phyloP scores from a whole-genome alignment of 352 stramenopile genomes.

The Globisporangium solare region DNA sequence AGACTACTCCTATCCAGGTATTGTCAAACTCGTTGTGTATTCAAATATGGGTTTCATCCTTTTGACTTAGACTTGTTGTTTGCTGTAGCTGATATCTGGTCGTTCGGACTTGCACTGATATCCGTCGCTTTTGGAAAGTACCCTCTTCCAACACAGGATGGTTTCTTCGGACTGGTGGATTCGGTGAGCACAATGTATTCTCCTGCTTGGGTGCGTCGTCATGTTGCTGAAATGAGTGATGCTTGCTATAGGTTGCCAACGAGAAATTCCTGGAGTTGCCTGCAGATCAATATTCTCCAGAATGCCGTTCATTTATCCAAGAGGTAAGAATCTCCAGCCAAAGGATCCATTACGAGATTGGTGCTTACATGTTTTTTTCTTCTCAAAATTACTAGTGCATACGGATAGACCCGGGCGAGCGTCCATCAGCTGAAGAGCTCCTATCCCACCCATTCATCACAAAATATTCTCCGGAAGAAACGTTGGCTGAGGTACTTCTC shows the following conservation, averaged over 20 bases:
- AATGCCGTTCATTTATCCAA: conserved; percentile 69
- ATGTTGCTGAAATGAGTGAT: not conserved
- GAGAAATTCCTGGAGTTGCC: conserved; percentile 69
- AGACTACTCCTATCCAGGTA: conserved; percentile 87
- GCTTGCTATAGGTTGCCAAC: conserved; percentile 62
- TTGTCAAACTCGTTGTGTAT: not conserved
- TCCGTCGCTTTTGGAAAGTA: conserved; percentile 82
- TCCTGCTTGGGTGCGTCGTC: not conserved
- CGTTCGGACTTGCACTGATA: conserved; percentile 72
- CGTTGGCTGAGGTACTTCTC: conserved; percentile 46
- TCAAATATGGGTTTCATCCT: not conserved
- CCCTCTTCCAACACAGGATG: conserved; percentile 79
- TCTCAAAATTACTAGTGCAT: conserved; percentile 36
- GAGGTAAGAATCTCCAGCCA: conserved; percentile 24
- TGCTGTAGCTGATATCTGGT: conserved; percentile 73
- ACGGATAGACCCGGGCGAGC: conserved; percentile 54
- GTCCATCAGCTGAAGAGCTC: conserved; percentile 57
- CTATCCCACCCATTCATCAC: conserved; percentile 69
- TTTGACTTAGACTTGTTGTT: not conserved
- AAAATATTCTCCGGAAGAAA: conserved; percentile 66
- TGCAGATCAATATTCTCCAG: conserved; percentile 50
- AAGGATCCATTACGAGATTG: not conserved
- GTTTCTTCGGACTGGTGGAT: conserved; percentile 86
- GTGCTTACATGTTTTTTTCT: not conserved
- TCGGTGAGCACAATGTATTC: conserved; percentile 23